A percentile compares a stretch with the other conserved stretches of the same genome.
phyloP scores from a whole-genome alignment of 2,329 filamentous ascomycete genomes.

The Hymenoscyphus occultus region DNA sequence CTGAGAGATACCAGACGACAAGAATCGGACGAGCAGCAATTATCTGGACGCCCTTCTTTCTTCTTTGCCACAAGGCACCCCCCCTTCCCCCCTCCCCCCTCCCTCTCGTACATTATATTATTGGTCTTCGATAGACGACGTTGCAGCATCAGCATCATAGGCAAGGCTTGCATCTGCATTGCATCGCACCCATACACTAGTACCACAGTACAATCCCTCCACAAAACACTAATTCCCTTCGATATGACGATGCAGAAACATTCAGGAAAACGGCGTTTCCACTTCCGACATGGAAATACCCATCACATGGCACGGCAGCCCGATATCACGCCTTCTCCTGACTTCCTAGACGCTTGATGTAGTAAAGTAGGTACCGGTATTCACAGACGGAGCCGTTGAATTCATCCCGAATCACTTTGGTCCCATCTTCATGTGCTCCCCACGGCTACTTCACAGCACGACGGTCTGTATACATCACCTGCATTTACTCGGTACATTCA shows the following conservation, averaged over 20 bases:
- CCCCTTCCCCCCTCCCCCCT: background rate
- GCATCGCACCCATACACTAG: background rate
- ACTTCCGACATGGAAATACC: background rate
- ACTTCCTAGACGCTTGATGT: background rate
- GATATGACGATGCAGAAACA: background rate
- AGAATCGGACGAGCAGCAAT: background rate
- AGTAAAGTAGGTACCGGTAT: background rate
- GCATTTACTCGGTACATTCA: too few species aligned
- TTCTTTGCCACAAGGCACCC: background rate
- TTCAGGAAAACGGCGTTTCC: background rate
- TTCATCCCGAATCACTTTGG: too few species aligned
- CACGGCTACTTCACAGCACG: too few species aligned
- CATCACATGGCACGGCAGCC: background rate
- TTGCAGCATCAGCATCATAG: slow-evolving; percentile 10
- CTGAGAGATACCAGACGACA: background rate
- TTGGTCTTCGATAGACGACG: slow-evolving; percentile 5
- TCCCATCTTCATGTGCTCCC: too few species aligned
- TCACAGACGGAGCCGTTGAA: too few species aligned
- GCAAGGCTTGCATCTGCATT: slow-evolving; percentile 6
- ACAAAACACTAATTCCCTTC: background rate
- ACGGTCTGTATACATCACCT: too few species aligned
- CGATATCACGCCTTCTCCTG: background rate
- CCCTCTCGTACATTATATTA: slow-evolving; percentile 3
- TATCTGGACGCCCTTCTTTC: background rate
- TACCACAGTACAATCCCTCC: background rate